These are phyloP conservation scores for Chrysosporium queenslandicum DNA, from an alignment of 2,329 filamentous ascomycete genomes.

Conservation along the genomic window DNA sequence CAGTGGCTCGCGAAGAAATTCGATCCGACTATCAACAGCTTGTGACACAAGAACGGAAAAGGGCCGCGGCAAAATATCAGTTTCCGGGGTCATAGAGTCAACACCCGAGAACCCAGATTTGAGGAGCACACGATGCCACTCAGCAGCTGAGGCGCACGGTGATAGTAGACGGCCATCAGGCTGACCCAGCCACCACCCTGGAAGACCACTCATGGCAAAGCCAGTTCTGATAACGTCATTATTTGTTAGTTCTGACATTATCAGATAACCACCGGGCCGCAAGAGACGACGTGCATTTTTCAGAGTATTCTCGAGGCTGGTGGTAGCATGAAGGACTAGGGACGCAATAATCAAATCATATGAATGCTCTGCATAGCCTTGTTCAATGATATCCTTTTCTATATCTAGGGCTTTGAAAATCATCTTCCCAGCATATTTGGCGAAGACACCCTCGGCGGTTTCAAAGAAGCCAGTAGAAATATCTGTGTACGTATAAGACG, in stretches of 20 bases:
- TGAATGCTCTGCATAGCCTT: constrained; percentile 18
- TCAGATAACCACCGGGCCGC: constrained; percentile 40
- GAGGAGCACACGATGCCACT: constrained; percentile 12
- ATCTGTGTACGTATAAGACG: constrained; percentile 41
- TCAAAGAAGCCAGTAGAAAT: constrained; percentile 37
- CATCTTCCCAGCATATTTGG: constrained; percentile 22
- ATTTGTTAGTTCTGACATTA: constrained; percentile 35
- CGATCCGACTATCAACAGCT: constrained; percentile 9
- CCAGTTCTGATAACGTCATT: constrained; percentile 19
- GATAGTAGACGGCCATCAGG: constrained; percentile 6
- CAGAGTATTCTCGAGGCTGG: constrained; percentile 20
- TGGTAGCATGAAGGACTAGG: constrained; percentile 34
- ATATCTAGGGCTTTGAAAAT: constrained; percentile 26
- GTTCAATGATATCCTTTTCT: constrained; percentile 13
- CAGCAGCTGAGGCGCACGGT: neutral
- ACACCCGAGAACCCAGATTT: constrained; percentile 14
- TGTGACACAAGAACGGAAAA: constrained; percentile 8
- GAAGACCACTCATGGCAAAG: constrained; percentile 25
- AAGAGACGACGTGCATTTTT: constrained; percentile 32
- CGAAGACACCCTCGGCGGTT: constrained; percentile 26
- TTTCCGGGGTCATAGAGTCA: constrained; percentile 8
- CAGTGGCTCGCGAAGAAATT: constrained; percentile 6
- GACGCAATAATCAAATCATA: constrained; percentile 35
- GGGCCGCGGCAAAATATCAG: neutral
- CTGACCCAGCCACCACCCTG: constrained; percentile 22